phyloP scores from a whole-genome alignment of 2,329 filamentous ascomycete genomes.

The Thelonectria olida region DNA sequence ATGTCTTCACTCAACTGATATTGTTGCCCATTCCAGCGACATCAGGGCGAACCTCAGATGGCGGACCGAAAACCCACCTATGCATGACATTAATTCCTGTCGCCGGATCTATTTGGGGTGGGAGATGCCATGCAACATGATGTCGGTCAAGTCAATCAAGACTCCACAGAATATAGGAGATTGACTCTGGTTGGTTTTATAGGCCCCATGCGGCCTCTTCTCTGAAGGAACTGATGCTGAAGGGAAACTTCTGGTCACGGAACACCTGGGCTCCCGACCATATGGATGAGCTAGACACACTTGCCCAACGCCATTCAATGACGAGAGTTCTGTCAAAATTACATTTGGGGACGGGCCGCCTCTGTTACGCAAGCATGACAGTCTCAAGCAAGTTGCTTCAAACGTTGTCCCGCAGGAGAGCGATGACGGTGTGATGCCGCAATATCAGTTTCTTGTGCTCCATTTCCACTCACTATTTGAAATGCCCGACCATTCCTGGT shows the following conservation, averaged over 20 bases:
- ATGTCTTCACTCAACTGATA: background rate
- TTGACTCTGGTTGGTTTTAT: background rate
- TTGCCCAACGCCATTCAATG: too few relatives aligned
- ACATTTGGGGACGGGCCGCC: background rate
- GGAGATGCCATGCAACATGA: constrained; percentile 12
- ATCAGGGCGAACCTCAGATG: background rate
- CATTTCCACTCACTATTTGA: constrained; percentile 7
- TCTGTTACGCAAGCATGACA: background rate
- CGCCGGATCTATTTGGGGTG: background rate
- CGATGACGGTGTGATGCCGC: background rate
- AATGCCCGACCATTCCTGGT: background rate
- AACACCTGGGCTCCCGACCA: background rate
- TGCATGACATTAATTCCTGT: constrained; percentile 3
- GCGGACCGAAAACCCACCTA: background rate
- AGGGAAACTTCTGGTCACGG: background rate
- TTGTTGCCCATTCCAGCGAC: background rate
- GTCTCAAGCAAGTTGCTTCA: too few relatives aligned
- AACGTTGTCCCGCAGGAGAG: too few relatives aligned
- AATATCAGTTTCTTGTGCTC: background rate
- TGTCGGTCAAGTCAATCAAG: constrained; percentile 3
- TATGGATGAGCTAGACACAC: background rate
- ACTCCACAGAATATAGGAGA: background rate
- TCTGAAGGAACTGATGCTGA: too few relatives aligned
- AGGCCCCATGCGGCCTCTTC: constrained; percentile 5
- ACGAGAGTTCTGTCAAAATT: background rate